These are phyloP conservation scores for Tagetes patula DNA, from an alignment of 129 eudicot genomes.

Conservation along the genomic window DNA sequence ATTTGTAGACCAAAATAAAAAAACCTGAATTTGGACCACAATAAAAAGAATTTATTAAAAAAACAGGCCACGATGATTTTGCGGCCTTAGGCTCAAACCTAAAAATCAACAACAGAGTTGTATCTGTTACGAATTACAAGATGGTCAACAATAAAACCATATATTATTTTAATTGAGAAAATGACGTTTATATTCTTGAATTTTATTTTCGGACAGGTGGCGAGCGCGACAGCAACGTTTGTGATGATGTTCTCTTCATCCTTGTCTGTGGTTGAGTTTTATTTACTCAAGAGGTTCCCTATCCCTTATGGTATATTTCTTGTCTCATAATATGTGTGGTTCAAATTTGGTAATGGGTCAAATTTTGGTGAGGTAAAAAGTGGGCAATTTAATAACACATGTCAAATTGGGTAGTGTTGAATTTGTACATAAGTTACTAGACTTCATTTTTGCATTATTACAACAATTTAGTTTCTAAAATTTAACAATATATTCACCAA, in stretches of 20 bases:
- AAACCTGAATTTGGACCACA: too few relatives aligned
- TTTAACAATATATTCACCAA: too few relatives aligned
- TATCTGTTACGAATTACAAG: not conserved
- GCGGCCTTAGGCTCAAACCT: too few relatives aligned
- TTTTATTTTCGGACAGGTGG: conserved; percentile 46
- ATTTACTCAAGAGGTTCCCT: conserved; percentile 84
- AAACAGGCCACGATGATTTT: too few relatives aligned
- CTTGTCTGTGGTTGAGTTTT: conserved; percentile 89
- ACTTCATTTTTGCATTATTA: too few relatives aligned
- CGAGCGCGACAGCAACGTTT: conserved; percentile 96
- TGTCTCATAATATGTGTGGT: not conserved
- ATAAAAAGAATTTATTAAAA: too few relatives aligned
- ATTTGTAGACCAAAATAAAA: too few relatives aligned
- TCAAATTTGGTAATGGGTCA: not conserved
- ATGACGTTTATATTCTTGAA: not conserved
- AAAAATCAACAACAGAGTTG: too few relatives aligned
- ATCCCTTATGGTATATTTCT: conserved; percentile 68
- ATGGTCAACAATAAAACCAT: not conserved
- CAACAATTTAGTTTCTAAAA: too few relatives aligned
- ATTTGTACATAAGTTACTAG: too few relatives aligned
- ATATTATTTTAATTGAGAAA: conserved; percentile 7
- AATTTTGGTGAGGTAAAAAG: not conserved
- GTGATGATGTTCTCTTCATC: conserved; percentile 98
- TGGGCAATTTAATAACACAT: not conserved
- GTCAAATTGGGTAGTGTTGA: not conserved